phyloP scores from a whole-genome alignment of 1,284 basidiomycete species.

The Peniophora sp. region DNA sequence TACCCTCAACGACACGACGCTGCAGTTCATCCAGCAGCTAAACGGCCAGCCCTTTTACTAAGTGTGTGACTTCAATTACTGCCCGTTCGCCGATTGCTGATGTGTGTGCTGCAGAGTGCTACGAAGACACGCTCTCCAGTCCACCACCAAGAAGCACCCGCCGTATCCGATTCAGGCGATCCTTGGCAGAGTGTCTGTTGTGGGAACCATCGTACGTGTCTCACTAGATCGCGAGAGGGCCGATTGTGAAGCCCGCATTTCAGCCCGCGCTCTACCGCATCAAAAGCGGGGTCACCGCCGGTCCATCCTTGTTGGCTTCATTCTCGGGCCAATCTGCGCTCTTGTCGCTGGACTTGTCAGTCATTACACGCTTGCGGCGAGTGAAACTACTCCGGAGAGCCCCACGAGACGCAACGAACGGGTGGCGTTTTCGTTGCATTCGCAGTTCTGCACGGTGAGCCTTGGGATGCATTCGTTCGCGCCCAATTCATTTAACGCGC shows the following conservation, averaged over 20 bases:
- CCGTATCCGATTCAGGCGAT: conserved; percentile 71
- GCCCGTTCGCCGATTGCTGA: conserved; percentile 14
- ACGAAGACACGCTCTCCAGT: conserved; percentile 77
- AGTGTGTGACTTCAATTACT: conserved; percentile 20
- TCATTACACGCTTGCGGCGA: conserved; percentile 54
- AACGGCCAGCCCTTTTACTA: conserved; percentile 74
- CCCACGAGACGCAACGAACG: conserved; percentile 47
- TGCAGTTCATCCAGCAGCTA: conserved; percentile 76
- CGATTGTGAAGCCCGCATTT: too few species aligned
- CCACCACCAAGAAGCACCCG: conserved; percentile 60
- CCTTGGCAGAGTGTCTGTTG: conserved; percentile 61
- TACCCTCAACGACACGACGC: conserved; percentile 71
- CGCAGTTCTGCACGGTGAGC: conserved; percentile 68
- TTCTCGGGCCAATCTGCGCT: conserved; percentile 54
- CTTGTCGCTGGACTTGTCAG: conserved; percentile 67
- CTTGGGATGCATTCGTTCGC: too few species aligned
- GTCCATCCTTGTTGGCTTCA: conserved; percentile 64
- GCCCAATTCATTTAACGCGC: too few species aligned
- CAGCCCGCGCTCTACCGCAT: conserved; percentile 62
- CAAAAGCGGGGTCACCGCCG: conserved; percentile 53
- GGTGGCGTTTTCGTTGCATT: conserved; percentile 67
- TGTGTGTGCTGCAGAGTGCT: conserved; percentile 46
- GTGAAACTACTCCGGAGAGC: conserved; percentile 35
- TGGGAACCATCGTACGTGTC: conserved; percentile 54
- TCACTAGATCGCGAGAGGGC: too few species aligned